Base-by-base conservation (phyloP, 345 rosid genomes). In the Gossypium arboreum region DNA sequence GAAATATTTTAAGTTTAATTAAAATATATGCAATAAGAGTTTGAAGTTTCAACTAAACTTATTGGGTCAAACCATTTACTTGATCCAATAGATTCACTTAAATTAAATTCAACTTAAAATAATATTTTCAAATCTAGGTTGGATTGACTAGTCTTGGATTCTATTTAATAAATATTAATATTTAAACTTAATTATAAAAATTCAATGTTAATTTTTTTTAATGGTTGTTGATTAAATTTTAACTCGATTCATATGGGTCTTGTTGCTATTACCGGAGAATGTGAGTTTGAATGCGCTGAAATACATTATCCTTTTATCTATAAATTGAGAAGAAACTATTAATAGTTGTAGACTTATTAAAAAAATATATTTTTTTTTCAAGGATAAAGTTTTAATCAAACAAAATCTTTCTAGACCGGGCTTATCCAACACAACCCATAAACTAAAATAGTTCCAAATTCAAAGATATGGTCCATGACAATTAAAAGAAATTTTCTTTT, bases 221-320 rank as follows among this genome's bases (percentile, higher is more conserved):
- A 4, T 5, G 0, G 3, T 29, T 29, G 1, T 29, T 29, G 3
- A 29, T 29, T 29, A 29, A 29, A 3, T 29, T 1, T 29, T 29
- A 29, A 0, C 1, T 29, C 34, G 1, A 4, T 34, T 34, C 6
- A 34, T 34, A 4, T 34, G 0, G 0, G 0, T 34, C 4, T 4
- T 34, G 0, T 29, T 29, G 0, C 1, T 29, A 29, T 29, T 29
- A 29, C 0, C 39, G 1, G 0, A 29, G 39, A 29, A 29, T 1
- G 0, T 29, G 0, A 4, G 0, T 4, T 29, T 29, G 0, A 29
- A 29, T 29, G 1, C 0, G 0, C 0, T 29, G 0, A 29, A 29
- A 0, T 0, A 3, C 0, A 29, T 29, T 29, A 29, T 4, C 5
- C 0, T 29, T 34, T 1, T 34, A 29, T 29, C 4, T 29, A 3